Evolutionary conservation across 441 rosid species (phyloP), one percentile per base, ranked within the genome.

Genomic region (Gossypium davidsonii): DNA sequence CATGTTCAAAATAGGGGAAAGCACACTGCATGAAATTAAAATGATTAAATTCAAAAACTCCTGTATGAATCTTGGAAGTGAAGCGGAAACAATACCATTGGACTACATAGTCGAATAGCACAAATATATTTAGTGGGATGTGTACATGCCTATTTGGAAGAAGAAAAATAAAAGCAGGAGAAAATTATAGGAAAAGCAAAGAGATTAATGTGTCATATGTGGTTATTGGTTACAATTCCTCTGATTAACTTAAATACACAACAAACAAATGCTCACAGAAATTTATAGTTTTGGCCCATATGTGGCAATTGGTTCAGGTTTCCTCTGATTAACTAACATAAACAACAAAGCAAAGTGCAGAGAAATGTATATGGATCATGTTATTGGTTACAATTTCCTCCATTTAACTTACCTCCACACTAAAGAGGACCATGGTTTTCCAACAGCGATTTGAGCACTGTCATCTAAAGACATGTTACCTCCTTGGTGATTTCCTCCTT

Each of bases 1-100:
- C 98, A 96, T 94, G 84, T 92, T 96, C 72, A 96, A 80, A 80
- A 93, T 85, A 67, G 99, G 98, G 74, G 99, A 96, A 78, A 96
- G 97, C 71, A 96, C 98, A 79, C 99, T 96, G 96, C 67, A 78
- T 48, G 78, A 49, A 15, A 66, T 79, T 48, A 73, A 71, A 71
- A 46, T 8, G 39, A 77, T 79, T 75, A 69, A 79, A 72, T 74
- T 79, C 65, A 70, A 69, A 74, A 18, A 67, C 65, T 73, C 72
- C 34, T 68, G 64, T 17, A 52, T 59, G 74, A 74, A 72, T 52
- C 28, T 39, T 48, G 12, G 18, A 66, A 70, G 20, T 39, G 28
- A 21, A 63, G 12, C 28, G 10, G 39, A 56, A 52, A 15, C 48
- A 79, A 55, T 63, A 23, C 23, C 31, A 37, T 44, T 37, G n/a